Conservation (phyloP, 768 basidiomycete species). For the Kwoniella dejecticola region DNA sequence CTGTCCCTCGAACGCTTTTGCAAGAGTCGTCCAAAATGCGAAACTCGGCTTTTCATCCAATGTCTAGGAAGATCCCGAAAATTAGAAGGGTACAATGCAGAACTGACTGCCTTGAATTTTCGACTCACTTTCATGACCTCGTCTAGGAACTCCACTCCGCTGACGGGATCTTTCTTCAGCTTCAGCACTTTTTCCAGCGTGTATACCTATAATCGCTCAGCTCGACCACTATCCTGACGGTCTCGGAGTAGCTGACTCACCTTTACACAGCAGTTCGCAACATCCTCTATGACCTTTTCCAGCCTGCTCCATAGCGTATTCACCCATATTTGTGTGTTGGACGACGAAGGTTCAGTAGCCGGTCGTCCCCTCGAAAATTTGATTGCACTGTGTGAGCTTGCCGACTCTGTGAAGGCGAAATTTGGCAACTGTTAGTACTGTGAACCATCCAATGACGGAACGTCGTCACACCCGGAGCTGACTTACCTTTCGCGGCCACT, state of each 20-base stretch:
- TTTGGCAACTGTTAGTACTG: too few species aligned
- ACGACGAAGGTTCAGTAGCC: conserved; percentile 78
- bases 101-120: not conserved
- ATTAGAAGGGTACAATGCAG: not conserved
- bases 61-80: conserved; percentile 58
- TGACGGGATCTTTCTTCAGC: conserved; percentile 78
- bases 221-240: not conserved
- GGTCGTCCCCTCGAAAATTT: conserved; percentile 35
- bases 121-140: conserved; percentile 84
- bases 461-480: not conserved
- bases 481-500: conserved; percentile 73
- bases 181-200: conserved; percentile 90
- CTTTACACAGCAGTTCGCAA: conserved; percentile 89
- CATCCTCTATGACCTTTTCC: conserved; percentile 80
- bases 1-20: conserved; percentile 77
- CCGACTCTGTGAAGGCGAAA: conserved; percentile 18
- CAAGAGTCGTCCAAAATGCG: conserved; percentile 84
- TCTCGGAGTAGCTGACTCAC: conserved; percentile 54
- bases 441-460: too few species aligned
- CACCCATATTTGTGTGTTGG: conserved; percentile 83
- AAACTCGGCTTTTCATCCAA: conserved; percentile 89
- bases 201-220: conserved; percentile 67
- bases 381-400: conserved; percentile 18
- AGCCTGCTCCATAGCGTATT: conserved; percentile 78
- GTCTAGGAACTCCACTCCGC: conserved; percentile 79